These are phyloP conservation scores for Phytopythium montanum DNA, from an alignment of 352 stramenopile genomes.

Conservation along the genomic window DNA sequence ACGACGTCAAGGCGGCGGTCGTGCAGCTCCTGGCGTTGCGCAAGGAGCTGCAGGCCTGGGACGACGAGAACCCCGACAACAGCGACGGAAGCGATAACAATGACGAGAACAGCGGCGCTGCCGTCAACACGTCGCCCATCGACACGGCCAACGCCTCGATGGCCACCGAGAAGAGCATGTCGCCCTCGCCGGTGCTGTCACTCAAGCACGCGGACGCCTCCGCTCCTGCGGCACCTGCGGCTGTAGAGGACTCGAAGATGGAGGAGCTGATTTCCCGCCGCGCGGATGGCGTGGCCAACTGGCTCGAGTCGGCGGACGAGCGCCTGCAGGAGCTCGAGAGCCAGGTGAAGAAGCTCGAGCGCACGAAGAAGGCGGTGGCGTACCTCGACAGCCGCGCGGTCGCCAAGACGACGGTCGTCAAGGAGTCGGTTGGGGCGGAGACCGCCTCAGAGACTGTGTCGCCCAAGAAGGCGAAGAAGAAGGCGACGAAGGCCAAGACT, in stretches of 20 bases:
- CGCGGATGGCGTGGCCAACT: slow-evolving; percentile 8
- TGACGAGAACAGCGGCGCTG: slow-evolving; percentile 5
- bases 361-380: slow-evolving; percentile 28
- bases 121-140: neutral
- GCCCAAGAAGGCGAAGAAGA: slow-evolving; percentile 11
- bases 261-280: slow-evolving; percentile 8
- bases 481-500: slow-evolving; percentile 14
- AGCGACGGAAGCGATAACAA: slow-evolving; percentile 16
- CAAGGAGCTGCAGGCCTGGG: slow-evolving; percentile 66
- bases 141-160: slow-evolving; percentile 15
- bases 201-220: slow-evolving; percentile 4
- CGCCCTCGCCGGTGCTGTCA: neutral
- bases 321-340: slow-evolving; percentile 26
- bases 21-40: slow-evolving; percentile 53
- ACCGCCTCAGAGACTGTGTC: slow-evolving; percentile 4
- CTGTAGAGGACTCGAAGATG: neutral
- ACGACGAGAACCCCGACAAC: slow-evolving; percentile 18
- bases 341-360: slow-evolving; percentile 30
- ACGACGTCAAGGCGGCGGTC: slow-evolving; percentile 52
- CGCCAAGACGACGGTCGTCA: neutral
- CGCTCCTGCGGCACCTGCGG: neutral
- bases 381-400: slow-evolving; percentile 21
- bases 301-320: slow-evolving; percentile 13
- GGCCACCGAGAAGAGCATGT: slow-evolving; percentile 9
- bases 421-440: neutral